Evolutionary conservation across 2,329 filamentous ascomycete genomes (phyloP).

Genomic region (Penicillium palitans): DNA sequence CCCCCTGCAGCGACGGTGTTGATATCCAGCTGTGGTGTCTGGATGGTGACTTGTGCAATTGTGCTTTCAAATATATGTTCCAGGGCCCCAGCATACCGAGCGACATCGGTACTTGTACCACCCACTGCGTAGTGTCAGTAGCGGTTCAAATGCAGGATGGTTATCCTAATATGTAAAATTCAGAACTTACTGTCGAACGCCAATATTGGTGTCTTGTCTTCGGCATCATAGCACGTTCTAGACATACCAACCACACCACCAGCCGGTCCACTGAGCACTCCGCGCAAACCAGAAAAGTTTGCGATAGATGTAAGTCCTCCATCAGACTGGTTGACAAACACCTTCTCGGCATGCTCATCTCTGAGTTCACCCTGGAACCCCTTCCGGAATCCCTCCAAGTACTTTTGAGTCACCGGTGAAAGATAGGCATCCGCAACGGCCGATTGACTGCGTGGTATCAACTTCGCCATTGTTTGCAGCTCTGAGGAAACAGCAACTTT

Average conservation of each 20-base stretch:
- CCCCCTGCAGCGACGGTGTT: conserved; percentile 91
- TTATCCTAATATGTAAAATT: too few species aligned
- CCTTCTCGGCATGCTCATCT: background rate
- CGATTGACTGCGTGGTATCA: conserved; percentile 69
- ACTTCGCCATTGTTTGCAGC: conserved; percentile 73
- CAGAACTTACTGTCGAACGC: conserved; percentile 5
- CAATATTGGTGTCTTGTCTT: conserved; percentile 49
- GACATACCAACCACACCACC: conserved; percentile 91
- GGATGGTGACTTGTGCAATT: conserved; percentile 75
- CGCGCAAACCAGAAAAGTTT: conserved; percentile 58
- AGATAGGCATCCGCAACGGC: conserved; percentile 72
- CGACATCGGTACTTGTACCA: conserved; percentile 84
- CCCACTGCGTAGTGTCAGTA: conserved; percentile 56
- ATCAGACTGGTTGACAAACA: conserved; percentile 75
- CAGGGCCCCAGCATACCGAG: conserved; percentile 78
- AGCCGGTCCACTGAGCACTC: conserved; percentile 84
- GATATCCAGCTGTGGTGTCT: conserved; percentile 83
- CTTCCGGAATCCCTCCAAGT: conserved; percentile 53
- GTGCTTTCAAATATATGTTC: conserved; percentile 94
- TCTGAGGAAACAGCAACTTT: conserved; percentile 70
- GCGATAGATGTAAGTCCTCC: conserved; percentile 55
- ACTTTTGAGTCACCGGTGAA: conserved; percentile 72
- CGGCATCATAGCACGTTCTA: conserved; percentile 79
- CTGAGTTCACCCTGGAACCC: conserved; percentile 75
- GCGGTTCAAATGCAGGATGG: too few species aligned